A percentile compares a stretch with the other conserved stretches of the same genome.
Evolutionary conservation across 495 filamentous ascomycete species (phyloP).

Genomic region (Bombardia bombarda): DNA sequence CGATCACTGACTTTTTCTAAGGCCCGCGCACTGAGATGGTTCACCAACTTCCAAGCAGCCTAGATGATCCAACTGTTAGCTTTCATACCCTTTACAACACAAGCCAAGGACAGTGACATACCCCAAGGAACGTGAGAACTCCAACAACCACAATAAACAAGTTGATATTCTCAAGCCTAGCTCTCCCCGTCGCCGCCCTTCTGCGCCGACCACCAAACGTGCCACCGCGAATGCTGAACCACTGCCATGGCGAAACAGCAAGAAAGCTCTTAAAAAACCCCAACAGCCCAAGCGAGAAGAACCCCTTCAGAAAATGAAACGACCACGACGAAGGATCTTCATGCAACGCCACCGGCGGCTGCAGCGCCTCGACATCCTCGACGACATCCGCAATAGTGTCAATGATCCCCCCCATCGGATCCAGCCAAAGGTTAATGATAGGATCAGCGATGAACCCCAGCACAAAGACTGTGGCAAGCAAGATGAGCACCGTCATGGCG

Average conservation of each 20-base stretch:
- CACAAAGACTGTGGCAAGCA: conserved; percentile 62
- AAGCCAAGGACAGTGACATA: conserved; percentile 36
- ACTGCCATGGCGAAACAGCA: conserved; percentile 64
- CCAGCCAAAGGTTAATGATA: conserved; percentile 80
- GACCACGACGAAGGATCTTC: conserved; percentile 51
- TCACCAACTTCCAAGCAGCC: conserved; percentile 74
- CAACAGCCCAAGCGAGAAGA: conserved; percentile 74
- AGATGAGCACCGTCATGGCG: conserved; percentile 57
- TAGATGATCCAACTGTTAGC: conserved; percentile 29
- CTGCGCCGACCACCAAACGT: conserved; percentile 39
- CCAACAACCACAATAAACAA: conserved; percentile 75
- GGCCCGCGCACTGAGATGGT: conserved; percentile 56
- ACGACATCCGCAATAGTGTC: conserved; percentile 31
- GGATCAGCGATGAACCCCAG: conserved; percentile 90
- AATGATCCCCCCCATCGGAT: conserved; percentile 49
- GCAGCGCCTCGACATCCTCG: conserved; percentile 29
- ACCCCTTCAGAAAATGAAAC: conserved; percentile 80
- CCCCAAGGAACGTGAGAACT: conserved; percentile 71
- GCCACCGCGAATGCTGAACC: conserved; percentile 59
- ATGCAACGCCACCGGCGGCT: conserved; percentile 11
- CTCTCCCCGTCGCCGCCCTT: conserved; percentile 60
- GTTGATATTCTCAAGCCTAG: conserved; percentile 63
- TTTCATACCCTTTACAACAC: neutral
- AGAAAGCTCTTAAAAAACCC: conserved; percentile 79
- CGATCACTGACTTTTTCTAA: conserved; percentile 69